Base-by-base conservation (phyloP, 176 grass and related monocot genomes). In the barley (Hordeum vulgare) region DNA sequence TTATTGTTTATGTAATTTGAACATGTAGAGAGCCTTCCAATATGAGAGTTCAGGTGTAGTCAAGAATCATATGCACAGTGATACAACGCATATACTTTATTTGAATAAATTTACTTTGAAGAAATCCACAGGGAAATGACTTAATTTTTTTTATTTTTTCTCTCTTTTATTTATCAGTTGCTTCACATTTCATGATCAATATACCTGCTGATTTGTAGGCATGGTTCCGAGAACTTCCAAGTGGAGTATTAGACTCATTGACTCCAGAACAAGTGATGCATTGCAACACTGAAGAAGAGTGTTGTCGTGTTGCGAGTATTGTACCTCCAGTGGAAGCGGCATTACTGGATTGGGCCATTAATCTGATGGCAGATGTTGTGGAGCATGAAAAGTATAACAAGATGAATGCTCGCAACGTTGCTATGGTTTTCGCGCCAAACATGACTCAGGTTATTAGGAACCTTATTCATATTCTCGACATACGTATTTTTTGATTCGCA, bases 391-490 rank as follows among this genome's bases (percentile, higher is more conserved):
- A 71, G 29, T 88, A 61, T 63, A 98, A 98, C 82, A 98, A 95
- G 82, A 98, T 98, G 96, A 95, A 95, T 83, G 93, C 93, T 74
- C 88, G 96, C 36, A 98, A 95, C 27, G 86, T 93, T 15, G 96
- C 93, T 58, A 95, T 94, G 89, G 96, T 98, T 98, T 98, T 98
- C 57, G 93, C 96, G 7, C 96, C 96, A 71, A 98, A 98, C 81
- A 98, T 98, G 96, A 98, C 93, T 66, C 91, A 93, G 96, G 90
- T 98, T 79, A 80, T 1, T 78, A 4, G 2, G 66, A 90, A 73
- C 27, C n/a, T 24, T 36, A 47, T 78, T 64, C 69, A 62, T 44
- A n/a, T 59, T 84, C 7, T 62, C 6, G 58, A 29, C 9, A 18
- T 79, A 31, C 9, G 17, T 0, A 8, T 21, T 28, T 26, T 26